Evolutionary conservation across 495 filamentous ascomycete genomes (phyloP).

Genomic region (Penicillium odoratum): DNA sequence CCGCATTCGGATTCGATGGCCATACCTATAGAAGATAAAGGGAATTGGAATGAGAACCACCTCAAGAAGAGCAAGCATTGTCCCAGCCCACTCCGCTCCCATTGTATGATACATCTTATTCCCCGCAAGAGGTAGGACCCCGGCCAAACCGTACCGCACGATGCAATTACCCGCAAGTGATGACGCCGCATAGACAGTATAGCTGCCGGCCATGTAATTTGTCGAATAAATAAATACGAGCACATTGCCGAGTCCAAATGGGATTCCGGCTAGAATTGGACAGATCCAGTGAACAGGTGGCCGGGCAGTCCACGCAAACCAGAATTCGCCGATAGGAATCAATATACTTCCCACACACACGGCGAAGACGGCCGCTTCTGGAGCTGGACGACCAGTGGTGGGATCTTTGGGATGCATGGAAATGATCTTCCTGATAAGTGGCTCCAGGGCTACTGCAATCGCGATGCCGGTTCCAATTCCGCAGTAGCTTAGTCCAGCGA

Average conservation of each 20-base stretch:
- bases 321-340: conserved; percentile 65
- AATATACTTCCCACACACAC: conserved; percentile 64
- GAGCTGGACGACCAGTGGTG: conserved; percentile 56
- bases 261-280: conserved; percentile 70
- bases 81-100: conserved; percentile 73
- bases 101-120: conserved; percentile 63
- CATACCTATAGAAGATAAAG: conserved; percentile 71
- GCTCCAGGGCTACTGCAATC: conserved; percentile 56
- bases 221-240: conserved; percentile 70
- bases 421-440: conserved; percentile 64
- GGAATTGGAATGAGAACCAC: conserved; percentile 69
- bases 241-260: conserved; percentile 70
- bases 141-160: conserved; percentile 59
- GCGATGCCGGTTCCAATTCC: conserved; percentile 75
- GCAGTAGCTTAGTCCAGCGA: conserved; percentile 66
- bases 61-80: conserved; percentile 66
- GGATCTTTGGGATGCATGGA: conserved; percentile 65
- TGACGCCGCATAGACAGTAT: conserved; percentile 70
- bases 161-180: conserved; percentile 71
- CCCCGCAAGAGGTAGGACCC: conserved; percentile 71
- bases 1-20: conserved; percentile 58
- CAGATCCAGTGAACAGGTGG: conserved; percentile 67
- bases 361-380: conserved; percentile 68
- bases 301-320: conserved; percentile 74
- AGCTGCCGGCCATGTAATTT: conserved; percentile 69